These are phyloP conservation scores for Globisporangium carolinianum DNA, from an alignment of 352 stramenopile genomes.

Conservation along the genomic window DNA sequence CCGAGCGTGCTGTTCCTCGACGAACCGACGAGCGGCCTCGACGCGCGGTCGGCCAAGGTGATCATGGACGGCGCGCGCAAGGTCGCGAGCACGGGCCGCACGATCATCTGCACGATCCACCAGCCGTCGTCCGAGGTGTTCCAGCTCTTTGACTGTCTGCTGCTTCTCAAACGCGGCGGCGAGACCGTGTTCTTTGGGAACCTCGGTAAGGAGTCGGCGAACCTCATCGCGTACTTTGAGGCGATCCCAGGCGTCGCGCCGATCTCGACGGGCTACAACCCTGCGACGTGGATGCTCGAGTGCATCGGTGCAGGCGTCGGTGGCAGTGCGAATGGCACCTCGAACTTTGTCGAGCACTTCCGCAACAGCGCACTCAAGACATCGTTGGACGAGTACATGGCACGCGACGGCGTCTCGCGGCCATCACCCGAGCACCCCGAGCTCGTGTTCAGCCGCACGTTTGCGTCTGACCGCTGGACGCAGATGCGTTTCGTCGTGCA, in stretches of 20 bases:
- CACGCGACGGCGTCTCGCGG: conserved; percentile 2
- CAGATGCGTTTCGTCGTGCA: conserved; percentile 7
- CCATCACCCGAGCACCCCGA: conserved; percentile 8
- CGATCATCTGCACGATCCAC: conserved; percentile 78
- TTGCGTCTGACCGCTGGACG: conserved; percentile 6
- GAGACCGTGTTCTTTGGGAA: conserved; percentile 27
- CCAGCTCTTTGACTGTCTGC: conserved; percentile 61
- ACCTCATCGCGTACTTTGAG: conserved; percentile 26
- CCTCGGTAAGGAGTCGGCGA: conserved; percentile 16
- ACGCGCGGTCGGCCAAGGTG: conserved; percentile 35
- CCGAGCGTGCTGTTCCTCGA: conserved; percentile 65
- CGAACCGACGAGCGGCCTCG: conserved; percentile 39
- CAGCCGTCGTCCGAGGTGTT: conserved; percentile 78
- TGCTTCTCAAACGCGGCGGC: conserved; percentile 49
- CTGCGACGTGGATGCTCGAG: conserved; percentile 16
- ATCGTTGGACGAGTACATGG: conserved; percentile 8
- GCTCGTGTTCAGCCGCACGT: conserved; percentile 12
- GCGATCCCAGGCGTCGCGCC: conserved; percentile 10
- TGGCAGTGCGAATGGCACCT: not conserved
- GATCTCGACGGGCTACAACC: conserved; percentile 38
- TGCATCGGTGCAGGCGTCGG: conserved; percentile 21
- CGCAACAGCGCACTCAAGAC: conserved; percentile 7
- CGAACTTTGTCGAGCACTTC: conserved; percentile 9
- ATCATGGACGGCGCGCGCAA: conserved; percentile 49
- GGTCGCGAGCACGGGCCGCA: conserved; percentile 8